Evolutionary conservation across 2,329 filamentous ascomycete genomes (phyloP), one percentile per base, ranked within the genome.

Genomic region (Hypoxylon sp.): DNA sequence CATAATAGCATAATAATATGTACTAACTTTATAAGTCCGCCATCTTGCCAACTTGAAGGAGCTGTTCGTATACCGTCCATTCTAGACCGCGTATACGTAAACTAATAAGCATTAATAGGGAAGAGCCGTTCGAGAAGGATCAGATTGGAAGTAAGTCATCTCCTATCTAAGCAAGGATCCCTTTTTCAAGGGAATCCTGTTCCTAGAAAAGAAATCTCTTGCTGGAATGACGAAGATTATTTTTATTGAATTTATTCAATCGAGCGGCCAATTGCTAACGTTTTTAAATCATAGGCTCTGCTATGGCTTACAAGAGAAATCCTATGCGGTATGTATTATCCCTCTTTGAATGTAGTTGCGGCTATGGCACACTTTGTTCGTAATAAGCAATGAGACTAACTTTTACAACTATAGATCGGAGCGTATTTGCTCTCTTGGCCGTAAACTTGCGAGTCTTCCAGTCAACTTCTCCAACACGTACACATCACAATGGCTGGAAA

Each of bases 1-100:
- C 13, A 4, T 3, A 20, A 5, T 15, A 5, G 3, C 12, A 8
- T 17, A 13, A 32, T 6, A 23, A 11, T 12, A 15, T 11, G 8
- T 3, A 35, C 42, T 56, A 13, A 52, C 16, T 4, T 30, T 19
- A 3, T 7, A 27, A 56, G 53, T 94, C 60, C 80, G 89, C 37
- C 86, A 90, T 66, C 76, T 93, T 36, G 87, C 87, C 4, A 78
- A 81, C 65, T 81, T 85, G 73, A 95, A 96, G 78, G 90, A 95
- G 88, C 8, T 52, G 49, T 52, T 32, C 19, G 49, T 71, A 82
- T 66, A 25, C 30, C 30, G 8, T 2, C 3, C 16, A n/a, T 16
- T 5, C 1, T 9, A 26, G 9, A 16, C 26, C 5, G 2, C n/a
- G 5, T 15, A 2, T 4, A 4, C 8, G 3, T 20, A 11, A 8